These are phyloP conservation scores for Hansenula anomala DNA, from an alignment of 1,139 yeast genomes.

Conservation along the genomic window DNA sequence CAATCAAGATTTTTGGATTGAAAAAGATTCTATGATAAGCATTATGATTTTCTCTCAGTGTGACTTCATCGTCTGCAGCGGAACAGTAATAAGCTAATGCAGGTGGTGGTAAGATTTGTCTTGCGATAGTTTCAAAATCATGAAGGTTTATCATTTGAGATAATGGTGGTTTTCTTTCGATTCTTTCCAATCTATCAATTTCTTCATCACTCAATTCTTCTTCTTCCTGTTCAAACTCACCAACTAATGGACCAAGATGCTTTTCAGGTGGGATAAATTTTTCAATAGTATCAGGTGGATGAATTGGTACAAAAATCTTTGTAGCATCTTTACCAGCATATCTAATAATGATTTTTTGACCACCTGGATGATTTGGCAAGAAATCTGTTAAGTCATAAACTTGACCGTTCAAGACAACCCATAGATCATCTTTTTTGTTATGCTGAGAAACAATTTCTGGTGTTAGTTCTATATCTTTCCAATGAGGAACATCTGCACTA, in stretches of 20 bases:
- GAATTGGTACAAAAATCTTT: conserved; percentile 79
- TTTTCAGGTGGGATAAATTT: conserved; percentile 42
- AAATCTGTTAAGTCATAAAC: conserved; percentile 84
- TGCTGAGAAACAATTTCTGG: conserved; percentile 51
- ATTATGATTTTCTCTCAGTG: conserved; percentile 82
- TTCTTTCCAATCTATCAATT: conserved; percentile 26
- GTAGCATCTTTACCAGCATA: conserved; percentile 94
- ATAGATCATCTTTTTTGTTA: conserved; percentile 66
- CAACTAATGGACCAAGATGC: conserved; percentile 41
- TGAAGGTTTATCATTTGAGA: conserved; percentile 64
- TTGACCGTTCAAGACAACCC: conserved; percentile 83
- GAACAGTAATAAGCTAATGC: conserved; percentile 94
- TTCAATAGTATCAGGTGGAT: conserved; percentile 73
- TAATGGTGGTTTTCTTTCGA: conserved; percentile 56
- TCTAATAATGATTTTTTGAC: conserved; percentile 61
- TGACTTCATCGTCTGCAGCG: conserved; percentile 89
- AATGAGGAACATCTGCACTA: conserved; percentile 1
- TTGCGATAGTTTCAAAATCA: conserved; percentile 84
- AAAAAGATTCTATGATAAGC: conserved; percentile 85
- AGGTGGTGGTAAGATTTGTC: conserved; percentile 64
- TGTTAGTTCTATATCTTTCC: conserved; percentile 14
- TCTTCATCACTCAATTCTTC: conserved; percentile 30
- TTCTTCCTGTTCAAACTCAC: conserved; percentile 30
- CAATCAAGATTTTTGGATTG: conserved; percentile 75
- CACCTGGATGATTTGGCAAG: conserved; percentile 85